Conservation (phyloP, 805 yeast genomes). For the Zygotorulaspora chibaensis region DNA sequence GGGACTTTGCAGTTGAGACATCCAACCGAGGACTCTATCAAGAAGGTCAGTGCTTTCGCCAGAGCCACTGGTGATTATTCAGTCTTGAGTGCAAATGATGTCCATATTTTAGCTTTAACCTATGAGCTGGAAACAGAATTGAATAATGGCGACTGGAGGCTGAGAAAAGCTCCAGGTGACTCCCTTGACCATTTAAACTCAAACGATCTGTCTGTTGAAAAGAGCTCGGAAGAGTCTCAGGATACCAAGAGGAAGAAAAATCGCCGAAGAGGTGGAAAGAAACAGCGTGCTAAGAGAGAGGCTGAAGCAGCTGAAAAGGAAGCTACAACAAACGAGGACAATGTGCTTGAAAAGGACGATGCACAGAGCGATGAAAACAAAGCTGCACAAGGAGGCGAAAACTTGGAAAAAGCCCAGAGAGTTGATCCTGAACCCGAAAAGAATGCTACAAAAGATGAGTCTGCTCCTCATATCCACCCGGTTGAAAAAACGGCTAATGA, state of each 20-base stretch:
- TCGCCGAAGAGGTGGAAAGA: slow-evolving; percentile 62
- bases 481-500: slow-evolving; percentile 41
- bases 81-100: slow-evolving; percentile 85
- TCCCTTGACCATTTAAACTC: slow-evolving; percentile 27
- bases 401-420: slow-evolving; percentile 1
- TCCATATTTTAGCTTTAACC: slow-evolving; percentile 86
- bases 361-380: slow-evolving; percentile 3
- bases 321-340: slow-evolving; percentile 6
- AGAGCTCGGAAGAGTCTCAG: slow-evolving; percentile 11
- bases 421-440: slow-evolving; percentile 5
- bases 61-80: slow-evolving; percentile 85
- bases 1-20: slow-evolving; percentile 67
- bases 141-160: slow-evolving; percentile 63
- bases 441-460: slow-evolving; percentile 6
- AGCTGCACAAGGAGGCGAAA: slow-evolving; percentile 3
- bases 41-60: slow-evolving; percentile 69
- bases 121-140: slow-evolving; percentile 78
- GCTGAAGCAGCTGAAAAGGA: slow-evolving; percentile 28
- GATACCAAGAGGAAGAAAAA: slow-evolving; percentile 34
- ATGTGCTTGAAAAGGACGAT: not conserved
- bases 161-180: slow-evolving; percentile 73
- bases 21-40: slow-evolving; percentile 62
- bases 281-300: slow-evolving; percentile 56
- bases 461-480: slow-evolving; percentile 36
- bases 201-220: slow-evolving; percentile 9